Percentiles rank a stretch among this genome's conserved stretches.
Evolutionary conservation across 2,329 filamentous ascomycete genomes (phyloP).

Genomic region (Cladorrhinum sp.): DNA sequence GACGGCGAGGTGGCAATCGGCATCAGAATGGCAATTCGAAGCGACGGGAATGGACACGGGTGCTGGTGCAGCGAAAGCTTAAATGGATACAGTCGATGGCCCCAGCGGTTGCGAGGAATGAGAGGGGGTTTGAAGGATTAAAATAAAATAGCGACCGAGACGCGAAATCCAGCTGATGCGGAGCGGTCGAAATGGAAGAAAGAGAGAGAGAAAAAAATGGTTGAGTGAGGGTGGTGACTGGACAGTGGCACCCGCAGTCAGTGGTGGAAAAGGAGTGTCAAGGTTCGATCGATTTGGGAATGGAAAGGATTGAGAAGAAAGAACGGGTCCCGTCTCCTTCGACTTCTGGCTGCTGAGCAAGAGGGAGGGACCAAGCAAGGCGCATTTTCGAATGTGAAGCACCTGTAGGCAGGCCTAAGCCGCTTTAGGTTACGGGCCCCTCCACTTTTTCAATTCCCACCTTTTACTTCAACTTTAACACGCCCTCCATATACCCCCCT

Average conservation of each 20-base stretch:
- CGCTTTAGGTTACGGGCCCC: not conserved
- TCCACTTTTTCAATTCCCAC: not conserved
- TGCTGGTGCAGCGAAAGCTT: not conserved
- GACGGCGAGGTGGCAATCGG: slow-evolving; percentile 74
- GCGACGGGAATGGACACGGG: slow-evolving; percentile 23
- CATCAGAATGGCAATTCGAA: slow-evolving; percentile 65
- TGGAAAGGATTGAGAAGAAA: slow-evolving; percentile 20
- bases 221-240: slow-evolving; percentile 7
- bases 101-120: slow-evolving; percentile 3
- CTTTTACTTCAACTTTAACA: too few relatives aligned
- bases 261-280: slow-evolving; percentile 21
- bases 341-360: not conserved
- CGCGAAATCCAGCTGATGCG: not conserved
- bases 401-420: not conserved
- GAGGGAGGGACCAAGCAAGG: slow-evolving; percentile 20
- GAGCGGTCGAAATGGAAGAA: slow-evolving; percentile 8
- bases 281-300: slow-evolving; percentile 18
- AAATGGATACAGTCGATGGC: not conserved
- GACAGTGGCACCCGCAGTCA: not conserved
- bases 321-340: slow-evolving; percentile 15
- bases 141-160: slow-evolving; percentile 8
- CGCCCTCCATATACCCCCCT: too few relatives aligned
- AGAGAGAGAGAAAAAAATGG: slow-evolving; percentile 12
- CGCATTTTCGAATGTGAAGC: slow-evolving; percentile 17
- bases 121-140: slow-evolving; percentile 16